Evolutionary conservation across 805 yeast species (phyloP), one percentile per base, ranked within the genome.

Genomic region (Cyberlindnera mississippiensis): DNA sequence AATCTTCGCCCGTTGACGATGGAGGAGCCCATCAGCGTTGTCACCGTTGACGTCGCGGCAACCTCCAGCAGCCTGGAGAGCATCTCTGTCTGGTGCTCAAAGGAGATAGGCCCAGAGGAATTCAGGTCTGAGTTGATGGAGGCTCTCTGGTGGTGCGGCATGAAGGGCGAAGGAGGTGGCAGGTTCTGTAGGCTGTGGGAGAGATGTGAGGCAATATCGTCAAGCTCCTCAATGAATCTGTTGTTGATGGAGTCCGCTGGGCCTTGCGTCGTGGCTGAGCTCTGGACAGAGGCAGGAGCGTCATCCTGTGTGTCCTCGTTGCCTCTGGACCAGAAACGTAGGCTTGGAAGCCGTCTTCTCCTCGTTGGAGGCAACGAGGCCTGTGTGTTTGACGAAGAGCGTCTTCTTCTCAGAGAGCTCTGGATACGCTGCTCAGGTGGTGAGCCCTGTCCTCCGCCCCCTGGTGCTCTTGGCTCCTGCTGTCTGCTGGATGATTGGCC

Each of bases 11-110:
- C 66, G 31, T 51, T 49, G 2, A 52, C 51, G 11, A 42, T 33
- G 3, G 57, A 31, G 2, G 59, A 35, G 9, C 64, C 73, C 34
- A 70, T 60, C 14, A 72, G 46, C 6, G 71, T 62, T 2, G 56
- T 50, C 2, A 72, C 70, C 0, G 76, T 70, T 2, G 73, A 69
- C 1, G 67, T 61, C 0, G 76, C 73, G 1, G 76, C 76, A 16
- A 69, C 53, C 15, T 72, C 71, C 24, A 71, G 48, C 15, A 71
- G 50, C 28, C 73, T 55, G 2, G 75, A 66, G 6, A 71, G 56
- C 62, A 70, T 65, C 13, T 66, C 63, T 2, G 71, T 61, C 42
- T 71, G 76, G 19, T 52, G 49, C n/a, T 50, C 50, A 26, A 55
- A 49, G 0, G 59, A 38, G 4, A 44, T 38, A 3, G 44, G 40